Evolutionary conservation across 163 green algal species (phyloP).

Genomic region (Scenedesmus sp.): DNA sequence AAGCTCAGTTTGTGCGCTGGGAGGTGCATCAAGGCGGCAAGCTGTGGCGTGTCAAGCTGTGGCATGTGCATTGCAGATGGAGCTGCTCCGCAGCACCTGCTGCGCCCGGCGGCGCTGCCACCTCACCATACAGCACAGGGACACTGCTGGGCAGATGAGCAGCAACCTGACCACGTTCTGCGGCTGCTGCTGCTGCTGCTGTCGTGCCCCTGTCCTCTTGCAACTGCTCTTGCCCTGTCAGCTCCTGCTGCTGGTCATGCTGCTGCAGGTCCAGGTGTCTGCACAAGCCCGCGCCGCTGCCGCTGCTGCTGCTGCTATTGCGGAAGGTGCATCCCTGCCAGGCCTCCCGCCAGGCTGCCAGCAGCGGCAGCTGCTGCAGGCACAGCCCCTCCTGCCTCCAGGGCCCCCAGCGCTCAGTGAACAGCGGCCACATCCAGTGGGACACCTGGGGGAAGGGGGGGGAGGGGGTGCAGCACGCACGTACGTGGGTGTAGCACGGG

Average conservation of each 20-base stretch:
- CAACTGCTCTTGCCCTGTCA: not conserved
- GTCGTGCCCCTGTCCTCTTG: not conserved
- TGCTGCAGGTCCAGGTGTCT: not conserved
- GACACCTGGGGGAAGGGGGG: constrained; percentile 60
- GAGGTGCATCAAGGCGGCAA: too few species aligned
- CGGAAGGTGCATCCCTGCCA: constrained; percentile 32
- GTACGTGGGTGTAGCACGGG: not conserved
- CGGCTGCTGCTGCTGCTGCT: constrained; percentile 16
- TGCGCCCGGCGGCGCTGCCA: too few species aligned
- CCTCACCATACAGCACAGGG: constrained; percentile 74
- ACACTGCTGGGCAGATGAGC: constrained; percentile 48
- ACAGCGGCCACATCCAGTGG: constrained; percentile 89
- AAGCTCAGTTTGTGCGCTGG: too few species aligned
- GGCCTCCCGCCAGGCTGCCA: not conserved
- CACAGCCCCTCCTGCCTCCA: constrained; percentile 65
- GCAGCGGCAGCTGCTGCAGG: constrained; percentile 56
- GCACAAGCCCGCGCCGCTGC: not conserved
- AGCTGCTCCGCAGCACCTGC: too few species aligned
- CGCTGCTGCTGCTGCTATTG: constrained; percentile 14
- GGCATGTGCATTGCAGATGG: too few species aligned
- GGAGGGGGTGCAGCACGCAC: too few species aligned
- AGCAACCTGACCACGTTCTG: not conserved
- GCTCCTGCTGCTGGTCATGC: not conserved
- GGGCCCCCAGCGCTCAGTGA: constrained; percentile 73
- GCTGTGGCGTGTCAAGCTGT: too few species aligned